Base-by-base conservation (phyloP, 1,139 yeast genomes). In the Yueomyces sp. region DNA sequence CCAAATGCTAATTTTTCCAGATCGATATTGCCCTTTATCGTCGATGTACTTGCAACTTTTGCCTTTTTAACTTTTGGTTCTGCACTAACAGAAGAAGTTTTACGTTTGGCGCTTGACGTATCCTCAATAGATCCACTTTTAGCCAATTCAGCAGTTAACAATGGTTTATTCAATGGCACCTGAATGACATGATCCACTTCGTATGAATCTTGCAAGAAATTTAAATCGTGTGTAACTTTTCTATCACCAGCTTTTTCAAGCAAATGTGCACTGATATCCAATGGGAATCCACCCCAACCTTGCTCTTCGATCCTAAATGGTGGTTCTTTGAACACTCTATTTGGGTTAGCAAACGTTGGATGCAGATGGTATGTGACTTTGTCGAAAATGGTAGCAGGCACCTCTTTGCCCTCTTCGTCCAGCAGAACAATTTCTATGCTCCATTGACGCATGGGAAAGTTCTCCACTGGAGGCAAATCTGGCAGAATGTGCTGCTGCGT, bases 231-330 rank as follows among this genome's bases (percentile, higher is more conserved):
- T 55, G 76, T 76, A 48, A 91, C 65, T 57, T 84, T 83, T 50
- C 84, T 73, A 62, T 87, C 96, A 40, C 96, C 97, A 43, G 81
- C 83, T 57, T 82, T 84, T 46, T 94, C 97, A 33, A 83, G 72
- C 44, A 84, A 68, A 50, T 81, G 84, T 44, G 87, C 68, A 27
- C 85, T 73, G 50, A 91, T 80, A 40, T 86, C 86, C 59, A 91
- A 75, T 59, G 89, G 96, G 58, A 89, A 89, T 54, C 91, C 98
- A 59, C 98, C 98, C 98, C 98, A 91, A 41, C 98, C 98, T 67
- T 86, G 82, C 63, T 91, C 98, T 58, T 79, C 84, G 44, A 91
- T 82, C 57, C 68, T 74, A 66, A 89, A 91, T n/a, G 98, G 98
- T 25, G 84, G 76, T 55, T 79, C 80, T 57, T 84, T 86, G 57